Conservation (phyloP, 192 early-diverging fungal genomes). For the Linnemannia exigua region DNA sequence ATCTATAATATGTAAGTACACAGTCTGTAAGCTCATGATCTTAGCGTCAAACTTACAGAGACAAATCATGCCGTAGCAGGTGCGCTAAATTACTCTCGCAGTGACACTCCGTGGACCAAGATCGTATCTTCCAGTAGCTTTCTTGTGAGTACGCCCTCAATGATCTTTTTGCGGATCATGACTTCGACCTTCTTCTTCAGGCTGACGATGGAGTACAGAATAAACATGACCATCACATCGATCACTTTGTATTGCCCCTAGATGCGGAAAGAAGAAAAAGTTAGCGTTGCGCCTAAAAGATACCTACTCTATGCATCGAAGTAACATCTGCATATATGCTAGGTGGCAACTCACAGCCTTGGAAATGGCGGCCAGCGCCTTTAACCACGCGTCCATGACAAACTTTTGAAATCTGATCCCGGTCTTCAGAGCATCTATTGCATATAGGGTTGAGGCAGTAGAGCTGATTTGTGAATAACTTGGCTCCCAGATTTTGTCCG, state of each 20-base stretch:
- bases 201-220: constrained; percentile 63
- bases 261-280: not conserved
- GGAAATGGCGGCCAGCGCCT: constrained; percentile 65
- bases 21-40: not conserved
- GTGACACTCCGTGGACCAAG: constrained; percentile 58
- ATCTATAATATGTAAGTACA: constrained; percentile 30
- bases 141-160: constrained; percentile 55
- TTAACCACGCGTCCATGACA: constrained; percentile 79
- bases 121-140: constrained; percentile 64
- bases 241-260: constrained; percentile 65
- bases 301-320: not conserved
- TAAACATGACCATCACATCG: constrained; percentile 66
- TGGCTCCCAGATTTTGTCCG: not conserved
- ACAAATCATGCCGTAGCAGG: not conserved
- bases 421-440: constrained; percentile 73
- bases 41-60: not conserved
- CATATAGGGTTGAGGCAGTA: not conserved
- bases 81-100: constrained; percentile 57
- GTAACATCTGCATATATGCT: not conserved
- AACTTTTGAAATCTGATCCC: constrained; percentile 78
- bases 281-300: not conserved
- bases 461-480: not conserved
- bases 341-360: constrained; percentile 54
- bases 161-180: constrained; percentile 67
- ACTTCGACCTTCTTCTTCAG: constrained; percentile 68